phyloP scores from a whole-genome alignment of 176 grass and related monocot species.

The sorghum (Sorghum bicolor) region DNA sequence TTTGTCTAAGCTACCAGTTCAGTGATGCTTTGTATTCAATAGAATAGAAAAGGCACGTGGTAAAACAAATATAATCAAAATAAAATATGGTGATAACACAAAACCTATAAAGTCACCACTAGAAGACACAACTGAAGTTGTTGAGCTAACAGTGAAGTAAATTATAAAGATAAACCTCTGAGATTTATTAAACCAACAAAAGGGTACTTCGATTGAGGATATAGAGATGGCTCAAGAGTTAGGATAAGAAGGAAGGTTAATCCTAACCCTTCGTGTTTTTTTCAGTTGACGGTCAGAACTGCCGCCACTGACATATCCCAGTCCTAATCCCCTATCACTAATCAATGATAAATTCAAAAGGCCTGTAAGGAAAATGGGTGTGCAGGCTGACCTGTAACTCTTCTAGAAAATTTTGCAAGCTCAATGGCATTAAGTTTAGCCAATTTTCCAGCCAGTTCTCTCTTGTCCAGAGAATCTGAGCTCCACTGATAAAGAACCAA shows the following conservation, averaged over 20 bases:
- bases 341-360: neutral
- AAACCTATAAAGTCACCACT: conserved; percentile 17
- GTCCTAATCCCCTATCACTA: neutral
- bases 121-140: conserved; percentile 14
- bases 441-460: conserved; percentile 94
- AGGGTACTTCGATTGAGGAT: neutral
- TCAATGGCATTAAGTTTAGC: conserved; percentile 99
- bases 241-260: neutral
- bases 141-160: conserved; percentile 5
- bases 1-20: conserved; percentile 13
- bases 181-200: conserved; percentile 13
- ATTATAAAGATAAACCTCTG: neutral
- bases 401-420: conserved; percentile 89
- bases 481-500: conserved; percentile 67
- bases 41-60: neutral
- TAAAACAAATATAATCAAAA: neutral
- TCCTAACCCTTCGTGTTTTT: neutral
- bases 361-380: neutral
- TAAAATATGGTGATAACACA: neutral
- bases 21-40: conserved; percentile 4
- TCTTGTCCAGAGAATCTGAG: conserved; percentile 75
- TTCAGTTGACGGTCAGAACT: neutral
- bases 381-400: conserved; percentile 64
- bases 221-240: neutral
- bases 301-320: neutral